Evolutionary conservation across 1,284 basidiomycete genomes (phyloP).

Genomic region (Phenoliferia sp.): DNA sequence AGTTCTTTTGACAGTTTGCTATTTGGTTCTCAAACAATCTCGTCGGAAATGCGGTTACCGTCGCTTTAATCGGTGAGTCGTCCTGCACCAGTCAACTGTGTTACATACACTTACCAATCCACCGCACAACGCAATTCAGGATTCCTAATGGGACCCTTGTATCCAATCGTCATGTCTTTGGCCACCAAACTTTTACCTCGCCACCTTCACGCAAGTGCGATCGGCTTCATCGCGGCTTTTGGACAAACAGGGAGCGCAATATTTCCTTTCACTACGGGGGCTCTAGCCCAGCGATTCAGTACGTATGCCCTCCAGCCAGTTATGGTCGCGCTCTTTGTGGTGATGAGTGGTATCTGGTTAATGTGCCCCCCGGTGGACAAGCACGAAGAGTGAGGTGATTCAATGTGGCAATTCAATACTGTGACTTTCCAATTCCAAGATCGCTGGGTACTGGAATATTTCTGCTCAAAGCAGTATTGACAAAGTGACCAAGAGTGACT

Average conservation of each 20-base stretch:
- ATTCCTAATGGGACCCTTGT: background rate
- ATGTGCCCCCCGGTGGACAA: background rate
- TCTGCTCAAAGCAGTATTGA: too few relatives aligned
- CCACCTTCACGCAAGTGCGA: background rate
- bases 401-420: too few relatives aligned
- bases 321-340: slow-evolving; percentile 26
- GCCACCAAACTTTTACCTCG: slow-evolving; percentile 10
- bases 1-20: slow-evolving; percentile 9
- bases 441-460: too few relatives aligned
- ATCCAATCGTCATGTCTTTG: slow-evolving; percentile 14
- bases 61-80: slow-evolving; percentile 14
- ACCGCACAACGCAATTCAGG: background rate
- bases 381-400: slow-evolving; percentile 30
- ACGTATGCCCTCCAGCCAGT: slow-evolving; percentile 23
- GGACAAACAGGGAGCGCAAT: slow-evolving; percentile 15
- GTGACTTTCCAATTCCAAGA: too few relatives aligned
- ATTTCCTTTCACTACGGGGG: slow-evolving; percentile 28
- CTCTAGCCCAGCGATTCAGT: slow-evolving; percentile 12
- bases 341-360: slow-evolving; percentile 13
- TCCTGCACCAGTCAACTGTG: background rate
- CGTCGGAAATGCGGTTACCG: slow-evolving; percentile 12
- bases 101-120: too few relatives aligned
- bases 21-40: slow-evolving; percentile 25
- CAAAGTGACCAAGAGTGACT: too few relatives aligned
- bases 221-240: slow-evolving; percentile 20